phyloP scores from a whole-genome alignment of 495 filamentous ascomycete species.

The Aspergillus diversus region DNA sequence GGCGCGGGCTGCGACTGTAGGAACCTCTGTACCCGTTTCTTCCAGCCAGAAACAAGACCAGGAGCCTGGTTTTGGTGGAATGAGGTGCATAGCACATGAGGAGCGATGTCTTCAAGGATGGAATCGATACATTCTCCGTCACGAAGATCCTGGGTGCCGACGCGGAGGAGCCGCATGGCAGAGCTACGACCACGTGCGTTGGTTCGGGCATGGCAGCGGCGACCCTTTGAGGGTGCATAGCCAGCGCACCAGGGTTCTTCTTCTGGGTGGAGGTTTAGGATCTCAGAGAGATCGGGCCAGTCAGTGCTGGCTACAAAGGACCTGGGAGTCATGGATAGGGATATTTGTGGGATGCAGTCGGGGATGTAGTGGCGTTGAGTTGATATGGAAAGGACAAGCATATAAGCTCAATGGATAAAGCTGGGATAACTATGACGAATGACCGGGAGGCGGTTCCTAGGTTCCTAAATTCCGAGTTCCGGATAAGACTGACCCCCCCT shows the following conservation, averaged over 20 bases:
- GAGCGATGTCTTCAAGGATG: constrained; percentile 31
- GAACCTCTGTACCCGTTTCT: not conserved
- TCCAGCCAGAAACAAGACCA: constrained; percentile 23
- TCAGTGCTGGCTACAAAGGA: too few relatives aligned
- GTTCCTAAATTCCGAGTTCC: too few relatives aligned
- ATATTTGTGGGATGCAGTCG: too few relatives aligned
- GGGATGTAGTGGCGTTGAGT: too few relatives aligned
- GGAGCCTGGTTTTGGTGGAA: constrained; percentile 33
- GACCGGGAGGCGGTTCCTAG: too few relatives aligned
- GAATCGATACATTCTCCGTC: constrained; percentile 23
- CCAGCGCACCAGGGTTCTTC: constrained; percentile 32
- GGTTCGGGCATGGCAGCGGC: constrained; percentile 29
- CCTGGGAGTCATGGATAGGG: too few relatives aligned
- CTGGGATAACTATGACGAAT: too few relatives aligned
- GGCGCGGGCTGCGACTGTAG: not conserved
- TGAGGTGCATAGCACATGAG: constrained; percentile 29
- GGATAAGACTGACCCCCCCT: too few relatives aligned
- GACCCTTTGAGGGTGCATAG: constrained; percentile 27
- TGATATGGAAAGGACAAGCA: too few relatives aligned
- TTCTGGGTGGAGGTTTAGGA: constrained; percentile 32
- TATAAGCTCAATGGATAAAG: too few relatives aligned
- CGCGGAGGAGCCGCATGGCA: constrained; percentile 27
- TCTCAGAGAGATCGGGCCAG: constrained; percentile 24
- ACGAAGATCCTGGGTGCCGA: constrained; percentile 27
- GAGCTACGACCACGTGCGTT: constrained; percentile 20